Evolutionary conservation across 2,329 filamentous ascomycete species (phyloP).

Genomic region (Nemania sp.): DNA sequence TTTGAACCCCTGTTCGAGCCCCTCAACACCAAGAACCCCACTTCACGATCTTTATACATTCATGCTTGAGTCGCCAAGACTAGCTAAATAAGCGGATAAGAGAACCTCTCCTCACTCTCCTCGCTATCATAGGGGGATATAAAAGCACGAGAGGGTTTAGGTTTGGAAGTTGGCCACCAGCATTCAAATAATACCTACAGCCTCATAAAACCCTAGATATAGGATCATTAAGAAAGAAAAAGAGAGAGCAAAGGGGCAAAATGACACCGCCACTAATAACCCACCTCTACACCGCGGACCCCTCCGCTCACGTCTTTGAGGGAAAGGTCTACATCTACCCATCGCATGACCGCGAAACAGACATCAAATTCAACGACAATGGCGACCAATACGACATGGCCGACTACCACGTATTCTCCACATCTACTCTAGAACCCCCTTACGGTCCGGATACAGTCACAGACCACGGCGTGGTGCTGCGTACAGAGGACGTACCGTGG

Average conservation of each 20-base stretch:
- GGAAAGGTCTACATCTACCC: slow-evolving; percentile 82
- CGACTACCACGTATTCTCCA: slow-evolving; percentile 84
- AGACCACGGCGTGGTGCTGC: slow-evolving; percentile 76
- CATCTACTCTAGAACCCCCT: slow-evolving; percentile 62
- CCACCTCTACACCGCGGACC: slow-evolving; percentile 83
- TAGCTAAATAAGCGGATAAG: background rate
- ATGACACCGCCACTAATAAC: slow-evolving; percentile 74
- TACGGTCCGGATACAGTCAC: slow-evolving; percentile 63
- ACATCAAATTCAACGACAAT: slow-evolving; percentile 83
- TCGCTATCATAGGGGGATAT: background rate
- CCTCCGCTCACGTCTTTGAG: slow-evolving; percentile 84
- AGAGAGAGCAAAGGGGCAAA: slow-evolving; percentile 18
- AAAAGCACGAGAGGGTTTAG: background rate
- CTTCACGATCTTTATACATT: background rate
- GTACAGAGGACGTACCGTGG: slow-evolving; percentile 77
- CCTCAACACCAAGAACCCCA: slow-evolving; percentile 41
- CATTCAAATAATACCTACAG: background rate
- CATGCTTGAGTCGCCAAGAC: background rate
- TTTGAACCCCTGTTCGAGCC: slow-evolving; percentile 19
- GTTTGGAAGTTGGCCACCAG: background rate
- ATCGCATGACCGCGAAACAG: slow-evolving; percentile 81
- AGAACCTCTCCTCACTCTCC: background rate
- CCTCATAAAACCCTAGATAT: background rate
- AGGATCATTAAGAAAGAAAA: background rate
- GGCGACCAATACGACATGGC: slow-evolving; percentile 88